Evolutionary conservation across 1,139 yeast genomes (phyloP).

Genomic region (Hanseniaspora uvarum): DNA sequence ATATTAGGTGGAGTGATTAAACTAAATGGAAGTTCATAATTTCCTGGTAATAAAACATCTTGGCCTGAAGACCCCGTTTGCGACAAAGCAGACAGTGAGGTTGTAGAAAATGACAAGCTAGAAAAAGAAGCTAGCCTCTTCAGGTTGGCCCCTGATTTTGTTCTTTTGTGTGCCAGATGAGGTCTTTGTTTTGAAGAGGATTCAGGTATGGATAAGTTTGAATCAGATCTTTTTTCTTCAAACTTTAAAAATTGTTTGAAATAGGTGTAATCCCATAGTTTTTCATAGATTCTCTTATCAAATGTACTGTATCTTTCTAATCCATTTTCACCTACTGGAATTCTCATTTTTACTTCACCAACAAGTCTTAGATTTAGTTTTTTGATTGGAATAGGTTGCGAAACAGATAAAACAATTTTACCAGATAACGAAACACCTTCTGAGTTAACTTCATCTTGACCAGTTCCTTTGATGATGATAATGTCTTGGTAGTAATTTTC

Average conservation of each 20-base stretch:
- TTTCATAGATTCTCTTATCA: conserved; percentile 61
- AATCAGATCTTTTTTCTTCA: conserved; percentile 1
- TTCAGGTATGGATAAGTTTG: background rate
- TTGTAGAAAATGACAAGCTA: conserved; percentile 23
- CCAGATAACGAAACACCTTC: conserved; percentile 69
- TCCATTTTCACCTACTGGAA: conserved; percentile 42
- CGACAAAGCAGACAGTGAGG: conserved; percentile 15
- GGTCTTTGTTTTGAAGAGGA: background rate
- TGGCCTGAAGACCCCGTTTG: background rate
- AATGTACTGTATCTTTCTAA: conserved; percentile 46
- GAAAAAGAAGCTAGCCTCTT: conserved; percentile 24
- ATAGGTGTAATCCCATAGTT: conserved; percentile 64
- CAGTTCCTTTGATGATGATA: conserved; percentile 65
- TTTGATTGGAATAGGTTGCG: conserved; percentile 64
- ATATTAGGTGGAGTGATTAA: conserved; percentile 74
- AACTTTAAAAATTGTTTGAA: conserved; percentile 29
- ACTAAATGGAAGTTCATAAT: conserved; percentile 84
- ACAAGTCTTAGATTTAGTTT: conserved; percentile 52
- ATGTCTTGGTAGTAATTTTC: conserved; percentile 69
- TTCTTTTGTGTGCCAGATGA: conserved; percentile 19
- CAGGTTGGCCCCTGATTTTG: conserved; percentile 29
- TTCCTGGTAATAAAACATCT: conserved; percentile 50
- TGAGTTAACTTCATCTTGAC: conserved; percentile 48
- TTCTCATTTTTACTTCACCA: conserved; percentile 51
- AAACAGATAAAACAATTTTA: conserved; percentile 60